Evolutionary conservation across 495 filamentous ascomycete genomes (phyloP), one percentile per base, ranked within the genome.

Genomic region (Aspergillus bridgeri): DNA sequence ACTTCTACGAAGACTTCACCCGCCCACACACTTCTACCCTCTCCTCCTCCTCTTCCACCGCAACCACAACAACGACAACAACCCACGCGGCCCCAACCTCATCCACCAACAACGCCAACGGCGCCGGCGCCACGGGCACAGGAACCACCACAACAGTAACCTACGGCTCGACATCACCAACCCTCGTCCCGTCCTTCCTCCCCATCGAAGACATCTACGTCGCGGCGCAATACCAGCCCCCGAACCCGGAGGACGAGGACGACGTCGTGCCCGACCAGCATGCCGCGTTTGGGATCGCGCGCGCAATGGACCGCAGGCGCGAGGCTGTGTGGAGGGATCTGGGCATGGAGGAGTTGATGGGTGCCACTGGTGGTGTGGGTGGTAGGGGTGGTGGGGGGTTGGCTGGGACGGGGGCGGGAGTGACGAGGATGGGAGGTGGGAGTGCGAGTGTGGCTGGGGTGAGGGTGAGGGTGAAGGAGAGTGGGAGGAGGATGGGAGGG

Each of bases 191-290:
- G 44, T 78, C 79, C 17, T 81, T 75, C 66, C 73, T 81, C 13
- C 76, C 74, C 42, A 67, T 80, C 46, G 76, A 81, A 70, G 90
- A 95, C 54, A 90, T 98, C 71, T 91, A 92, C 77, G 89, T 98
- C 5, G 84, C 89, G 7, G 88, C 89, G 2, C 89, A 97, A 56
- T 85, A 92, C 71, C 91, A 96, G 70, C 94, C 94, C 1, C 80
- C 92, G 48, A 97, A 97, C 72, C 94, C 94, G 0, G 94, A 98
- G 74, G 94, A 98, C 69, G 94, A 98, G 74, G 94, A 98, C 65
- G 94, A 98, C 61, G 89, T 98, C 4, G 92, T 98, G 11, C 94
- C 94, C 0, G 92, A 98, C 65, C 92, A 96, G 77, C 94, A 98
- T 72, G 92, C 94, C 2, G 94, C 94, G 6, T 98, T 96, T 74